Percentiles rank a stretch among this genome's conserved stretches.
These are phyloP conservation scores for Penicillium aurantiogriseum DNA, from an alignment of 2,329 filamentous ascomycete genomes.

Conservation along the genomic window DNA sequence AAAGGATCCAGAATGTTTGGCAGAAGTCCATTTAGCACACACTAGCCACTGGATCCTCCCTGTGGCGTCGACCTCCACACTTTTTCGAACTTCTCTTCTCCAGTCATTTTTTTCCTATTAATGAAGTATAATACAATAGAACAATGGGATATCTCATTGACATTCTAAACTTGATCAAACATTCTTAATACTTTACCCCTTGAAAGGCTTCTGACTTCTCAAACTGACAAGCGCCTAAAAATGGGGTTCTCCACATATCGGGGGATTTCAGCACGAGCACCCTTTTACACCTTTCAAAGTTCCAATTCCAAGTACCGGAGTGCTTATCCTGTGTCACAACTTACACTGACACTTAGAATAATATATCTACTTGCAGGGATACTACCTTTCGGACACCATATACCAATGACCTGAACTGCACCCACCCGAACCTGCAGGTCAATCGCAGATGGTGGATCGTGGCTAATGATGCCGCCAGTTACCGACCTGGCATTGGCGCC, in stretches of 20 bases:
- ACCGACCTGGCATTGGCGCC: background rate
- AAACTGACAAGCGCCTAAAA: background rate
- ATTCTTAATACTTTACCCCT: background rate
- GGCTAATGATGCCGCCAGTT: conserved; percentile 3
- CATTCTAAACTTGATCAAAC: background rate
- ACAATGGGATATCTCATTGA: background rate
- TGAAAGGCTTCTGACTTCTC: background rate
- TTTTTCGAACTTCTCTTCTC: background rate
- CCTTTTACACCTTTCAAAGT: background rate
- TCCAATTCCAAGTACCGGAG: background rate
- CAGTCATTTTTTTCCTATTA: background rate
- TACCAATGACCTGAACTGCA: conserved; percentile 1
- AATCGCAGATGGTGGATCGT: conserved; percentile 9
- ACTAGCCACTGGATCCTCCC: conserved; percentile 12
- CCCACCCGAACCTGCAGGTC: conserved; percentile 6
- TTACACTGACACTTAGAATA: background rate
- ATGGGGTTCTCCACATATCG: conserved; percentile 8
- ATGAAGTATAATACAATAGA: background rate
- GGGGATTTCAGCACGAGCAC: conserved; percentile 12
- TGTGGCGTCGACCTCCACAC: conserved; percentile 12
- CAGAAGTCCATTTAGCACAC: conserved; percentile 11
- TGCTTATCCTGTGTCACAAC: background rate
- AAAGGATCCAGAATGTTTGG: conserved; percentile 16
- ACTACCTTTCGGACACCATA: background rate
- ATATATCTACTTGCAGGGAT: background rate